These are phyloP conservation scores for Cenococcum geophilum DNA, from an alignment of 495 filamentous ascomycete genomes.

Conservation along the genomic window DNA sequence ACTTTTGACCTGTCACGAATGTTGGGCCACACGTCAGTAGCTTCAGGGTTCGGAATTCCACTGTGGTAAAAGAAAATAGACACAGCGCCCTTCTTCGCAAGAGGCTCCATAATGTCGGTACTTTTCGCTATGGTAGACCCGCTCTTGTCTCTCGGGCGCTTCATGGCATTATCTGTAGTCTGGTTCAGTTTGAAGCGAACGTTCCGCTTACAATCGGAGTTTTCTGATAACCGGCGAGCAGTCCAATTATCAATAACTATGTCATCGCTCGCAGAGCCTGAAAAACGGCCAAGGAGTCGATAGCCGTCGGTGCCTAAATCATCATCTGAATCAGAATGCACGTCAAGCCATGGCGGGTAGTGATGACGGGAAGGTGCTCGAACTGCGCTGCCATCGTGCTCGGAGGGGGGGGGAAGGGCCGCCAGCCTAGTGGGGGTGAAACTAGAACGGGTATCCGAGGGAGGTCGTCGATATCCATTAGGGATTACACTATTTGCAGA, in stretches of 20 bases:
- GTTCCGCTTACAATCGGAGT: neutral
- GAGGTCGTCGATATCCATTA: neutral
- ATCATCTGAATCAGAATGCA: neutral
- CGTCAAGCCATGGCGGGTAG: neutral
- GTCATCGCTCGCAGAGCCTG: neutral
- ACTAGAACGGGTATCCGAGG: neutral
- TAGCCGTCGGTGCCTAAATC: neutral
- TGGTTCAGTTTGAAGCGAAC: neutral
- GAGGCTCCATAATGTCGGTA: slow-evolving; percentile 1
- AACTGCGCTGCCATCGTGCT: neutral
- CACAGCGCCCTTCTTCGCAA: slow-evolving; percentile 14
- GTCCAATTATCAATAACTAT: neutral
- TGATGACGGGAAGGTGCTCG: neutral
- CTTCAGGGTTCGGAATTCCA: slow-evolving; percentile 11
- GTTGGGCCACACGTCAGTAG: slow-evolving; percentile 28
- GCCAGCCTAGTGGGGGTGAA: neutral
- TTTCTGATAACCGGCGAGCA: neutral
- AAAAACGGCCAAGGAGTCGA: neutral
- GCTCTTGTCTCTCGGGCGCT: slow-evolving; percentile 17
- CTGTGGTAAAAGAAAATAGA: slow-evolving; percentile 16
- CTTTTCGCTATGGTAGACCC: slow-evolving; percentile 1
- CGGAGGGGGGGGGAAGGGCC: no score
- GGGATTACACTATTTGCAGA: neutral
- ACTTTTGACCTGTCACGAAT: slow-evolving; percentile 18
- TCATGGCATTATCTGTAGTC: slow-evolving; percentile 2